Evolutionary conservation across 2,329 filamentous ascomycete species (phyloP).

Genomic region (Dactylonectria macrodidyma): DNA sequence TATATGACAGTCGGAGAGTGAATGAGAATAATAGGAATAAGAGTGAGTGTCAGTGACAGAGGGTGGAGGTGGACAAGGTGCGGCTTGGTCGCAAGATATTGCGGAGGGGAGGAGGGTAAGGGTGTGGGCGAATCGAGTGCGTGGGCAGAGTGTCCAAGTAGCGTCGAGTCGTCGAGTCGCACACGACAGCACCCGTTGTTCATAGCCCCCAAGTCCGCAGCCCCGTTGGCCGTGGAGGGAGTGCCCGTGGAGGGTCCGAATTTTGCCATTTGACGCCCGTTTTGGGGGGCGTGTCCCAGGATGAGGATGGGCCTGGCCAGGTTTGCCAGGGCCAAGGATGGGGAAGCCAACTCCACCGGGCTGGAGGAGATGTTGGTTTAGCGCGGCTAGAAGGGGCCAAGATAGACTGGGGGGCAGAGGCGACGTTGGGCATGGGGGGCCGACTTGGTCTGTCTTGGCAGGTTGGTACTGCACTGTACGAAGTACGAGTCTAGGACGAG

Average conservation of each 20-base stretch:
- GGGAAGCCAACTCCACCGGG: slow-evolving; percentile 36
- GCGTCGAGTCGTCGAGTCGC: slow-evolving; percentile 42
- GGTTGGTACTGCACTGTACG: background rate
- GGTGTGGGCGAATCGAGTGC: slow-evolving; percentile 45
- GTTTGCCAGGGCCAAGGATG: slow-evolving; percentile 33
- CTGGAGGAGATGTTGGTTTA: slow-evolving; percentile 39
- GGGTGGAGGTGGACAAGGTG: slow-evolving; percentile 47
- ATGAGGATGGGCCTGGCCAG: slow-evolving; percentile 33
- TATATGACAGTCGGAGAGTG: background rate
- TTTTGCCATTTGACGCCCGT: slow-evolving; percentile 34
- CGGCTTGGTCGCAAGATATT: slow-evolving; percentile 50
- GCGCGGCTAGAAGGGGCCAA: slow-evolving; percentile 33
- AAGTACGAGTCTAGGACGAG: background rate
- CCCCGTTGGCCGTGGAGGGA: slow-evolving; percentile 38
- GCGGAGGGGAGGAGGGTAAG: slow-evolving; percentile 44
- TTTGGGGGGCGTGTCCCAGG: slow-evolving; percentile 40
- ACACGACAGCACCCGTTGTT: slow-evolving; percentile 36
- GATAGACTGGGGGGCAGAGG: slow-evolving; percentile 21
- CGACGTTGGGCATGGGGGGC: slow-evolving; percentile 22
- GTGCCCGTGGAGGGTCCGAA: slow-evolving; percentile 26
- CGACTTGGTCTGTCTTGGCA: background rate
- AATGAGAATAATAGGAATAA: slow-evolving; percentile 35
- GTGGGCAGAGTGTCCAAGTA: slow-evolving; percentile 40
- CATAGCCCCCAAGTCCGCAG: slow-evolving; percentile 39
- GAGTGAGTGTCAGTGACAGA: slow-evolving; percentile 36